Evolutionary conservation across 768 basidiomycete genomes (phyloP).

Genomic region (Hortiboletus flavorubellus): DNA sequence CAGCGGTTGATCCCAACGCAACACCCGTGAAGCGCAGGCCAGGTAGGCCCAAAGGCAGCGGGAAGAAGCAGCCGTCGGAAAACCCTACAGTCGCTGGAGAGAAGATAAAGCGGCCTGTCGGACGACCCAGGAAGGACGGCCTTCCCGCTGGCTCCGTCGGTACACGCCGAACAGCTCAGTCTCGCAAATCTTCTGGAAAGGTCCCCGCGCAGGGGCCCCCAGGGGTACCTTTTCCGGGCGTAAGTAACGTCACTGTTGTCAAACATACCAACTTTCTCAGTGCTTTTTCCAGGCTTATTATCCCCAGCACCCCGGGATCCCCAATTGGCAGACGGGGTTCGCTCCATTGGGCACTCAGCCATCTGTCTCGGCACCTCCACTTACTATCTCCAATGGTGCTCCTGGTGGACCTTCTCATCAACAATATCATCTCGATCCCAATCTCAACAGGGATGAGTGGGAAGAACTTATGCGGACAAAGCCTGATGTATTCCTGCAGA

Average conservation of each 20-base stretch:
- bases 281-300: conserved; percentile 27
- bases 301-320: conserved; percentile 31
- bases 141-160: conserved; percentile 71
- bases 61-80: conserved; percentile 56
- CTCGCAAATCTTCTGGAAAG: conserved; percentile 38
- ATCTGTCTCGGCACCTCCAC: conserved; percentile 30
- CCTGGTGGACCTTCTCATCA: conserved; percentile 21
- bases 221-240: conserved; percentile 32
- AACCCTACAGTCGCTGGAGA: conserved; percentile 38
- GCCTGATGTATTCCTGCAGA: conserved; percentile 53
- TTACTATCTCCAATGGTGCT: conserved; percentile 32
- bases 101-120: conserved; percentile 75
- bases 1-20: conserved; percentile 27
- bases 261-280: background rate
- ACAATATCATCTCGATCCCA: conserved; percentile 45
- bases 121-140: conserved; percentile 78
- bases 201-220: conserved; percentile 19
- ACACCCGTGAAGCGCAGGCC: conserved; percentile 60
- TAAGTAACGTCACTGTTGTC: conserved; percentile 7
- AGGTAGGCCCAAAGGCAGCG: conserved; percentile 77
- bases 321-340: conserved; percentile 30
- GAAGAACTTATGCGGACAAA: conserved; percentile 53
- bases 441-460: conserved; percentile 62
- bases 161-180: conserved; percentile 40
- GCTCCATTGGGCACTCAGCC: conserved; percentile 24